Evolutionary conservation across 108 stramenopile genomes (phyloP).

Genomic region (Nitzschia inconspicua): DNA sequence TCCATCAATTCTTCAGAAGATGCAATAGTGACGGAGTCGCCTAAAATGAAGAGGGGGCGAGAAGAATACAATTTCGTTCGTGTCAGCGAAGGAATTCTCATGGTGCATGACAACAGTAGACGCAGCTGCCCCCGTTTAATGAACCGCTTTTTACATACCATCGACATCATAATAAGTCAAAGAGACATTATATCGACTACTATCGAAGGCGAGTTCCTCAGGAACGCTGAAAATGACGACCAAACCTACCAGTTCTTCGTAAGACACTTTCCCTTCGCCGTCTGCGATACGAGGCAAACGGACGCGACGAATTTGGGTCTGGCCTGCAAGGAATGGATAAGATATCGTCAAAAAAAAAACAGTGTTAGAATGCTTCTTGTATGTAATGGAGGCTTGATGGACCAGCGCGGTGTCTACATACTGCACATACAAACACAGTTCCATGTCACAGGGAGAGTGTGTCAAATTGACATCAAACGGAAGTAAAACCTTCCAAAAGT

Average conservation of each 20-base stretch:
- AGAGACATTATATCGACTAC: constrained; percentile 1
- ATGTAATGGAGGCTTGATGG: too few species aligned
- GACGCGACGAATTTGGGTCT: constrained; percentile 57
- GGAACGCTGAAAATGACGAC: constrained; percentile 39
- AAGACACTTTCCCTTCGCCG: constrained; percentile 39
- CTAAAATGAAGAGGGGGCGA: too few species aligned
- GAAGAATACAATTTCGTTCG: too few species aligned
- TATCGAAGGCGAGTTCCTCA: neutral
- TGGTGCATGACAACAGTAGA: too few species aligned
- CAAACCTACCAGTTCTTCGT: constrained; percentile 42
- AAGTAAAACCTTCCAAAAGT: too few species aligned
- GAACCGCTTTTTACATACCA: too few species aligned
- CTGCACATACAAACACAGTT: too few species aligned
- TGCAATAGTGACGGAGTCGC: constrained; percentile 63
- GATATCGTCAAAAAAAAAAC: constrained; percentile 3
- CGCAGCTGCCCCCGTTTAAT: too few species aligned
- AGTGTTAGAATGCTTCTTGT: neutral
- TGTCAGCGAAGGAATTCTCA: too few species aligned
- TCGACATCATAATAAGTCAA: constrained; percentile 76
- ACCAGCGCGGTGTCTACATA: too few species aligned
- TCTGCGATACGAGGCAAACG: constrained; percentile 49
- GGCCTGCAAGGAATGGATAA: constrained; percentile 12
- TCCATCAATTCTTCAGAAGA: constrained; percentile 66
- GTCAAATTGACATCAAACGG: too few species aligned
- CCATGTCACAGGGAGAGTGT: too few species aligned